Base-by-base conservation (phyloP, 1,139 yeast genomes). In the Magnusiomyces sp. region DNA sequence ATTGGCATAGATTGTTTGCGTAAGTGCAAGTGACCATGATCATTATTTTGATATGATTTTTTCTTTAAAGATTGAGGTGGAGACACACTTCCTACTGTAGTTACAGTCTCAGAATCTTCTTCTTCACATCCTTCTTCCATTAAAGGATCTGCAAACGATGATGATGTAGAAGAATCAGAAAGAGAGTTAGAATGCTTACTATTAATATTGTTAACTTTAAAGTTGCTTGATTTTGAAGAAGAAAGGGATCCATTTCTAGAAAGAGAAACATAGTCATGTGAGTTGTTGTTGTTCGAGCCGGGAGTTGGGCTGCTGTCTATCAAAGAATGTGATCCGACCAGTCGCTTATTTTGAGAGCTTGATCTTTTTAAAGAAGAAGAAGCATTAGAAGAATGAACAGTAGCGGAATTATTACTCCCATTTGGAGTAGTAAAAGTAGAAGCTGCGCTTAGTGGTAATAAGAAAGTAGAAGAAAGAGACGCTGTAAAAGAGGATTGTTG, bases 171-270 rank as follows among this genome's bases (percentile, higher is more conserved):
- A 2, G 53, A 51, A 17, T 48, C 46, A 34, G 51, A 48, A 16
- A 46, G 48, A 14, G 53, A 51, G 34, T 48, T 48, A 5, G 51
- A 51, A 40, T 51, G 53, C n/a, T 50, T 43, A 5, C 51, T 42
- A 13, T 43, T 39, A 23, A 7, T 43, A 5, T 50, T 42, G 6
- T 43, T 39, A 23, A 7, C 29, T 7, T 23, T 23, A 23, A 23
- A 7, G 7, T 23, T 23, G 10, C 36, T n/a, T 5, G 51, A 45
- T 11, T 31, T 31, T 13, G 50, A 37, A 1, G 53, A 48, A 9
- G 51, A 48, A 10, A 46, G 38, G 27, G 53, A 51, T 6, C 50
- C 46, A 5, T 36, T 34, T 37, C 40, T 37, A n/a, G 40, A 37
- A n/a, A 37, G 11, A 3, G 46, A 43, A 11, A 11, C 40, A 33